Evolutionary conservation across 2,329 filamentous ascomycete species (phyloP).

Genomic region (Exophiala lecanii-corni): DNA sequence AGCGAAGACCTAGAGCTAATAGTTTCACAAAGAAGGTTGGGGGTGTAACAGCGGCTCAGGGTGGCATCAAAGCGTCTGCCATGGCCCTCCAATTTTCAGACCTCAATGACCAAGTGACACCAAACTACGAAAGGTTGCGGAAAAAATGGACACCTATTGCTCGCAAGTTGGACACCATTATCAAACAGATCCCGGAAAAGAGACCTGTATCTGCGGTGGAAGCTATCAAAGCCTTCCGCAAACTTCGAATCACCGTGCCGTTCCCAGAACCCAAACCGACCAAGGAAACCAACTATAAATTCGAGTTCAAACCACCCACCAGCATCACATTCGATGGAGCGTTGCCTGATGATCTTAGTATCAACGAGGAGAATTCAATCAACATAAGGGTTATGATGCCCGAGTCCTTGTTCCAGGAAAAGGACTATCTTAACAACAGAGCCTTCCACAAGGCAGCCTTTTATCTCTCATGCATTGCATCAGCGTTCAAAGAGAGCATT

Average conservation of each 20-base stretch:
- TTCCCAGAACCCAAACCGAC: conserved; percentile 77
- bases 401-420: conserved; percentile 73
- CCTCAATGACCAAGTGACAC: conserved; percentile 53
- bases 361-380: conserved; percentile 57
- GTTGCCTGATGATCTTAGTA: conserved; percentile 71
- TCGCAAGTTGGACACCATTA: conserved; percentile 49
- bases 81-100: conserved; percentile 56
- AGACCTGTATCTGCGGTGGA: conserved; percentile 54
- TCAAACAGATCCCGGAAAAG: conserved; percentile 53
- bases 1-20: background rate
- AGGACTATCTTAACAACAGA: conserved; percentile 87
- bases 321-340: conserved; percentile 86
- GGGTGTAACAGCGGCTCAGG: conserved; percentile 11
- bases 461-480: conserved; percentile 78
- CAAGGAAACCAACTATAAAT: conserved; percentile 73
- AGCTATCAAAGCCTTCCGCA: conserved; percentile 63
- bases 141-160: conserved; percentile 48
- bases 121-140: conserved; percentile 45
- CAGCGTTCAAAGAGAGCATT: conserved; percentile 58
- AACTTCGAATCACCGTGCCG: conserved; percentile 67
- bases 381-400: conserved; percentile 91
- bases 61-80: conserved; percentile 18
- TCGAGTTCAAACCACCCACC: conserved; percentile 69
- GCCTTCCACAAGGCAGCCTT: conserved; percentile 95
- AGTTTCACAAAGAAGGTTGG: background rate